Evolutionary conservation across 2,329 filamentous ascomycete genomes (phyloP), one percentile per base, ranked within the genome.

Genomic region (Cadophora gregata): DNA sequence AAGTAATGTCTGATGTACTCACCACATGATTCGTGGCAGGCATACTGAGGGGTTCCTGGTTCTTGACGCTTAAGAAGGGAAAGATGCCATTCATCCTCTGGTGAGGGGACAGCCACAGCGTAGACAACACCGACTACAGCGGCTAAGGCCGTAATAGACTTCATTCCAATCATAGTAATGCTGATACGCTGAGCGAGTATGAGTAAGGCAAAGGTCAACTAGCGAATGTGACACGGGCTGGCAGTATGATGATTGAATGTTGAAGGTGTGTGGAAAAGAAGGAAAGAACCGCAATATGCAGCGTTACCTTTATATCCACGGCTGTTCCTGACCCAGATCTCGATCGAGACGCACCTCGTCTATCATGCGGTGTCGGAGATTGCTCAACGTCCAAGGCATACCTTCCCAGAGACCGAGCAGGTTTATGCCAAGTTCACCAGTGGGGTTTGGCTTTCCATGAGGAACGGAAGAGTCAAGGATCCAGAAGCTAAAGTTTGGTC

Each of bases 21-120:
- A 71, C 69, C 69, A 42, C 69, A 71, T 31, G 59, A 64, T n/a
- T 55, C 29, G 53, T 71, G 69, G 50, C 69, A 71, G 21, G 58
- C 67, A 50, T 67, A 71, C 4, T 58, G 53, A 21, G 65, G 62
- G 6, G 66, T 71, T 24, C 69, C 69, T 48, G 69, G 69, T 21
- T 51, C 66, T 55, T 71, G 69, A 33, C 69, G 64, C 58, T 67
- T 69, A 36, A 72, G 64, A 0, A 72, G 38, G 12, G 63, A n/a
- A 19, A 47, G 31, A 9, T 62, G 59, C 66, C 64, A 69, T 16
- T 67, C 62, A 7, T 70, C 64, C 33, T 48, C 61, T 27, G 25
- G 38, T 21, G 21, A 47, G 12, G 64, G 31, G 14, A 64, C 33
- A 58, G 64, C 51, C 21, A 62, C 29, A 24, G 63, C 64, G 4